These are phyloP conservation scores for Tolypocladium inflatum DNA, from an alignment of 2,329 filamentous ascomycete genomes.

Conservation along the genomic window DNA sequence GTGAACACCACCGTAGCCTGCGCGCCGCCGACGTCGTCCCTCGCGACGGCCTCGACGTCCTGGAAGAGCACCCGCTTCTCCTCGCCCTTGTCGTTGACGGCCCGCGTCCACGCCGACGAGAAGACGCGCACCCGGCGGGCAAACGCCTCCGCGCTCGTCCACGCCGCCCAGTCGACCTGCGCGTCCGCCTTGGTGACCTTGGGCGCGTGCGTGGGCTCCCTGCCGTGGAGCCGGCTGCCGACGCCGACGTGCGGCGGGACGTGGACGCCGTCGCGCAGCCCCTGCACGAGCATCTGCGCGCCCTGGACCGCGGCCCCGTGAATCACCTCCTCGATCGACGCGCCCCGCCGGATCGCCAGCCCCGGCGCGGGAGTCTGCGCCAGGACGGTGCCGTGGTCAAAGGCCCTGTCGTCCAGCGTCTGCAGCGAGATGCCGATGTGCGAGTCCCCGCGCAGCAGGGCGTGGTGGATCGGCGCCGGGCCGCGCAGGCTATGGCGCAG, in stretches of 20 bases:
- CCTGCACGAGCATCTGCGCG: conserved; percentile 59
- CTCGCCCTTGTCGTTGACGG: conserved; percentile 13
- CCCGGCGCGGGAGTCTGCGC: conserved; percentile 55
- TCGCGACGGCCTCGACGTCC: conserved; percentile 15
- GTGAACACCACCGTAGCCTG: conserved; percentile 9
- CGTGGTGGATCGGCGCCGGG: conserved; percentile 76
- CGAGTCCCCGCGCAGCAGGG: conserved; percentile 54
- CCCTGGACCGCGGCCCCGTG: conserved; percentile 52
- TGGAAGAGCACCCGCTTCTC: conserved; percentile 30
- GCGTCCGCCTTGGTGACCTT: conserved; percentile 62
- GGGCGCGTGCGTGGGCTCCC: conserved; percentile 44
- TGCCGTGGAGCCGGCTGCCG: conserved; percentile 10
- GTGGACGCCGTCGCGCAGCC: conserved; percentile 54
- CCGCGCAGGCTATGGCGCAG: conserved; percentile 59
- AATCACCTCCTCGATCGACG: conserved; percentile 31
- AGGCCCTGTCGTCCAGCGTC: conserved; percentile 65
- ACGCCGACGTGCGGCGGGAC: conserved; percentile 46
- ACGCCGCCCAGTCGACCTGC: conserved; percentile 49
- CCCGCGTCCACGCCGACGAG: conserved; percentile 54
- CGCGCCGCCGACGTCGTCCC: conserved; percentile 1
- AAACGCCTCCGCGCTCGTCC: conserved; percentile 44
- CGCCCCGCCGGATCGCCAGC: conserved; percentile 35
- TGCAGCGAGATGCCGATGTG: conserved; percentile 75
- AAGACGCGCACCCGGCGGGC: conserved; percentile 48
- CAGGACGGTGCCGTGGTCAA: conserved; percentile 73